Conservation (phyloP, 1,139 yeast genomes). For the Candida anutae region DNA sequence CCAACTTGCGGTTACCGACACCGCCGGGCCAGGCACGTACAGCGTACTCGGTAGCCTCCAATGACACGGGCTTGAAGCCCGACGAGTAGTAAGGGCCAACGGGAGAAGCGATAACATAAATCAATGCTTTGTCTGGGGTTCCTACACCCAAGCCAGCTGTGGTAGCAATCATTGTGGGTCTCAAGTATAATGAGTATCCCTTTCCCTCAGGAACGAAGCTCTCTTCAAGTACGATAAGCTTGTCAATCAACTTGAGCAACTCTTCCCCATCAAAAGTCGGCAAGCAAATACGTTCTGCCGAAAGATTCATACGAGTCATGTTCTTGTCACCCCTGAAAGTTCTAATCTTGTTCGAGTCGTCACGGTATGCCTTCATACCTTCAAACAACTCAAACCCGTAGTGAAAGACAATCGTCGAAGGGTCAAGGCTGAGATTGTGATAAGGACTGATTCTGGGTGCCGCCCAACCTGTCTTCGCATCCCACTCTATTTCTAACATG, state of each 20-base stretch:
- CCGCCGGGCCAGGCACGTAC: slow-evolving; percentile 43
- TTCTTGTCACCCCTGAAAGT: slow-evolving; percentile 34
- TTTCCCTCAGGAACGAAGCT: slow-evolving; percentile 19
- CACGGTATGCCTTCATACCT: slow-evolving; percentile 24
- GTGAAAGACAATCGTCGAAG: slow-evolving; percentile 20
- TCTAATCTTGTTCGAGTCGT: slow-evolving; percentile 22
- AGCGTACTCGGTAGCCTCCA: slow-evolving; percentile 26
- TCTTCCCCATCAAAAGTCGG: slow-evolving; percentile 32
- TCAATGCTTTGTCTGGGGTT: slow-evolving; percentile 26
- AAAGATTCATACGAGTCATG: slow-evolving; percentile 31
- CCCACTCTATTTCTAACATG: slow-evolving; percentile 34
- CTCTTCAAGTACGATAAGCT: slow-evolving; percentile 26
- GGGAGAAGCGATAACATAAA: slow-evolving; percentile 27
- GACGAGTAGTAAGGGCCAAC: slow-evolving; percentile 24
- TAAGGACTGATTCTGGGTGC: slow-evolving; percentile 30
- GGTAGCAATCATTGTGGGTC: slow-evolving; percentile 24
- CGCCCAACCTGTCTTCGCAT: slow-evolving; percentile 27
- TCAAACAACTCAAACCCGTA: slow-evolving; percentile 22
- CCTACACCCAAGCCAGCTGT: slow-evolving; percentile 29
- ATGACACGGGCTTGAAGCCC: slow-evolving; percentile 28
- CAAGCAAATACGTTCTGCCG: slow-evolving; percentile 29
- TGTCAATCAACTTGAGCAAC: slow-evolving; percentile 25
- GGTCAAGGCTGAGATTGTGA: slow-evolving; percentile 24
- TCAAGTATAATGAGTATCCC: slow-evolving; percentile 22
- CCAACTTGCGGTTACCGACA: slow-evolving; percentile 35